Conservation (phyloP, 2,329 filamentous ascomycete species). For the Fusarium concolor region DNA sequence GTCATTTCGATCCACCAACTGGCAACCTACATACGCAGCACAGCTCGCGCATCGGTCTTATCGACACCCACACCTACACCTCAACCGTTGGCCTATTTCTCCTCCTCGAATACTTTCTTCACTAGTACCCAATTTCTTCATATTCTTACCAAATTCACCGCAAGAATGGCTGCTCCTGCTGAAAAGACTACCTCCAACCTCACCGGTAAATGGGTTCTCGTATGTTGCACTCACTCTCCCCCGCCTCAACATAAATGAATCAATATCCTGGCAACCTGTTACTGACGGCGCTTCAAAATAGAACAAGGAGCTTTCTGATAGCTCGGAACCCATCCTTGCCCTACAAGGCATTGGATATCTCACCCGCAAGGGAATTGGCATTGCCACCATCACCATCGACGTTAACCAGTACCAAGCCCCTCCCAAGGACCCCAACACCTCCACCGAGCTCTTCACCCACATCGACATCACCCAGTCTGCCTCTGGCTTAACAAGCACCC, state of each 20-base stretch:
- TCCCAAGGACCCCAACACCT: slow-evolving; percentile 55
- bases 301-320: slow-evolving; percentile 81
- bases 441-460: slow-evolving; percentile 62
- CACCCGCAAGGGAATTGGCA: slow-evolving; percentile 75
- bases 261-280: neutral
- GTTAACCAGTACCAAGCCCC: slow-evolving; percentile 66
- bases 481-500: slow-evolving; percentile 75
- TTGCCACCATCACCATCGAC: slow-evolving; percentile 75
- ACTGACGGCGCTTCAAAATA: slow-evolving; percentile 51
- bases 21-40: slow-evolving; percentile 2
- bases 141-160: neutral
- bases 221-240: slow-evolving; percentile 53
- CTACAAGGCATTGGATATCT: slow-evolving; percentile 80
- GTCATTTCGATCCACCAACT: slow-evolving; percentile 37
- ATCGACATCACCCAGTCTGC: slow-evolving; percentile 81
- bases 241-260: neutral
- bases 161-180: slow-evolving; percentile 77
- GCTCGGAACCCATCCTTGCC: slow-evolving; percentile 73
- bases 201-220: slow-evolving; percentile 76
- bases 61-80: neutral
- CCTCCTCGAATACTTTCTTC: neutral
- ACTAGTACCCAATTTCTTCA: neutral
- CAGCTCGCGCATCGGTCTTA: slow-evolving; percentile 13
- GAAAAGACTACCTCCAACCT: slow-evolving; percentile 75
- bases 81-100: neutral